phyloP scores from a whole-genome alignment of 169 alveolate species.

The Perkinsus marinus region DNA sequence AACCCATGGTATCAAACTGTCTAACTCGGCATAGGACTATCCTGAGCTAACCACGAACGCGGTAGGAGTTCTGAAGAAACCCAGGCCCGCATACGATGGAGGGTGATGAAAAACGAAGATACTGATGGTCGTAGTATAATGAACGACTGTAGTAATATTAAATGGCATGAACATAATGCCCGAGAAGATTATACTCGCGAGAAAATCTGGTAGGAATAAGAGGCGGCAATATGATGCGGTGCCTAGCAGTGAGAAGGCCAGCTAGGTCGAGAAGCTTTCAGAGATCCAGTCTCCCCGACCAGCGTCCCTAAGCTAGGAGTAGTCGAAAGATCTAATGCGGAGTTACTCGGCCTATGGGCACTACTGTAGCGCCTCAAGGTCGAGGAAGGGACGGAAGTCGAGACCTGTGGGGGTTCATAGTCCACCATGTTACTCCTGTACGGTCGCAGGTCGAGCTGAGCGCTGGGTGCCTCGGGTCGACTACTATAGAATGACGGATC shows the following conservation, averaged over 20 bases:
- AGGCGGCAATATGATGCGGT: neutral
- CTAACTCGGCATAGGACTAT: neutral
- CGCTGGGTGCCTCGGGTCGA: neutral
- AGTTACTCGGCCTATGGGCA: neutral
- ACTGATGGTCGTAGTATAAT: no score
- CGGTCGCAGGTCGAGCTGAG: neutral
- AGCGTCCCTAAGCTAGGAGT: neutral
- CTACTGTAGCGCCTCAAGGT: neutral
- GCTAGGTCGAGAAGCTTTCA: neutral
- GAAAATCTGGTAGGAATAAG: neutral
- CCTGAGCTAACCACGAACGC: no score
- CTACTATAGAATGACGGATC: neutral
- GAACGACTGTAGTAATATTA: no score
- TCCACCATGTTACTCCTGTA: neutral
- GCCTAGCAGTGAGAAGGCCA: neutral
- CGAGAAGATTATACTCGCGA: no score
- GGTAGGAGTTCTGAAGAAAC: no score
- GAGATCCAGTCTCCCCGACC: neutral
- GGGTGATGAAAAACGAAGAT: no score
- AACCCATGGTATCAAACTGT: neutral
- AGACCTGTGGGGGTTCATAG: neutral
- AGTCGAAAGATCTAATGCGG: neutral
- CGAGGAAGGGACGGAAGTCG: neutral
- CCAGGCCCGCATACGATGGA: no score
- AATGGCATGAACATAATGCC: no score